Evolutionary conservation across 2,329 filamentous ascomycete species (phyloP), one percentile per base, ranked within the genome.

Genomic region (Calonectria multiphialidica): DNA sequence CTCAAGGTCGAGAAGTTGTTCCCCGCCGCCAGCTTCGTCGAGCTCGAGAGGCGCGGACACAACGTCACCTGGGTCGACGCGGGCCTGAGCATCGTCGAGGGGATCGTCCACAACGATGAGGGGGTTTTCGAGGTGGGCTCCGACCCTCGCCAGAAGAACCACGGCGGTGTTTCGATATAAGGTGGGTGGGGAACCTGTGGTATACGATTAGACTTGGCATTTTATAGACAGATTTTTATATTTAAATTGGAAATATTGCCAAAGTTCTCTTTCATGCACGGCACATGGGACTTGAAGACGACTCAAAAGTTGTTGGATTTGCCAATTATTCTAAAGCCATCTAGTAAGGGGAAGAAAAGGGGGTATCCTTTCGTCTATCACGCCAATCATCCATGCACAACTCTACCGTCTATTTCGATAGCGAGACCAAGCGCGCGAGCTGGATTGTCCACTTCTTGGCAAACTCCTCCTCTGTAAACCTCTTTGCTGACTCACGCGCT

Each of bases 381-480:
- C 73, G 21, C 73, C 71, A 75, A 73, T 67, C 44, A 65, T 37
- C 15, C 12, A 23, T 35, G 69, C 68, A 65, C 65, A 66, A 65
- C 62, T 72, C 72, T 71, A 42, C 37, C 72, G 40, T 75, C 68
- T 78, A 81, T 72, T 73, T 79, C 47, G 76, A 81, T 77, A 88
- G 80, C 7, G 81, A 83, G 25, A 98, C 90, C 72, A 98, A 86
- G 78, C 88, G 90, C 80, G 93, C 91, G 87, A 97, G 90, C 82
- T 97, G 91, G 35, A 83, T 83, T 50, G 94, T 84, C 96, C 97
- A 99, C 76, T 92, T 93, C 77, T 88, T 89, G 1, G 90, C 92
- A 85, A 99, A 99, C 71, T 93, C 94, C 78, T 93, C 92, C 80
- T 98, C 96, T 0, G 94, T 96, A 81, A 99, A 99, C 57, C 97